Conservation (phyloP, 352 stramenopile species). For the Thraustochytrium striatum region DNA sequence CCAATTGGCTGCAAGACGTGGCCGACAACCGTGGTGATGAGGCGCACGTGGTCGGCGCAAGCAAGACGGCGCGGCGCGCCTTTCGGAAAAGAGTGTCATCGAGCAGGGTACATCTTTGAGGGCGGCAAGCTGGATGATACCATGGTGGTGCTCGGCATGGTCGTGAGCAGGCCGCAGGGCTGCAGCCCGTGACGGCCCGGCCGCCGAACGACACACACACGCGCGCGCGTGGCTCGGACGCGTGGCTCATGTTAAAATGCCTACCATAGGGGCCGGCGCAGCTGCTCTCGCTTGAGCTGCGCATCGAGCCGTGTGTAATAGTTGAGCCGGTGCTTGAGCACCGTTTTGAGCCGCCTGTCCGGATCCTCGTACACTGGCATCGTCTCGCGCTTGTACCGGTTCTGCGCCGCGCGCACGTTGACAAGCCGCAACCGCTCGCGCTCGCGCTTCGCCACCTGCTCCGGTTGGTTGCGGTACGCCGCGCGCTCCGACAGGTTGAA, state of each 20-base stretch:
- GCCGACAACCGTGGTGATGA: slow-evolving; percentile 4
- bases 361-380: slow-evolving; percentile 15
- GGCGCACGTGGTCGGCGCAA: slow-evolving; percentile 28
- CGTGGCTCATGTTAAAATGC: no score
- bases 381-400: not conserved
- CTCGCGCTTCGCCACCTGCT: not conserved
- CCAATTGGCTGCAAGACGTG: slow-evolving; percentile 10
- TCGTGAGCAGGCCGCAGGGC: slow-evolving; percentile 7
- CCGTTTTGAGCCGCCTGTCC: slow-evolving; percentile 20
- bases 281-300: not conserved
- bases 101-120: slow-evolving; percentile 22
- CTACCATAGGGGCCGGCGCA: no score
- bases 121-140: slow-evolving; percentile 40
- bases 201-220: no score
- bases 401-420: not conserved
- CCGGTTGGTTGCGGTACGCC: not conserved
- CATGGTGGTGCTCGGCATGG: slow-evolving; percentile 13
- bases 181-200: no score
- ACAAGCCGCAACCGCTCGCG: not conserved
- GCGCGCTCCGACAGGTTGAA: slow-evolving; percentile 3
- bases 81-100: slow-evolving; percentile 22
- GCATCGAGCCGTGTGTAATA: slow-evolving; percentile 19
- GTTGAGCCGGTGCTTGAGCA: slow-evolving; percentile 37
- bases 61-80: slow-evolving; percentile 1
- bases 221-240: no score